These are phyloP conservation scores for Xylaria arbuscula DNA, from an alignment of 2,329 filamentous ascomycete genomes.

Conservation along the genomic window DNA sequence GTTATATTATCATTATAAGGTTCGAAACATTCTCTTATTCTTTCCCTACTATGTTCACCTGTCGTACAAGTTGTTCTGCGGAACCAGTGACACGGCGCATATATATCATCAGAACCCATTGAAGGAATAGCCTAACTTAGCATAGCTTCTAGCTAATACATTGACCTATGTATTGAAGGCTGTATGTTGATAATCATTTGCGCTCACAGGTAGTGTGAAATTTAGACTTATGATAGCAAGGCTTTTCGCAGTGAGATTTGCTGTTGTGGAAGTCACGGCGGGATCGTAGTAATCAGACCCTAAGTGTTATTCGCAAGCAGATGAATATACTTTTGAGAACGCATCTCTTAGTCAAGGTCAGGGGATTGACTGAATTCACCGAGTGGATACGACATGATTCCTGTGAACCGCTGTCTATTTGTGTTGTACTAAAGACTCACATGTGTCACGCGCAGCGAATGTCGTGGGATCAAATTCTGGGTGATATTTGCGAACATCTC, in stretches of 20 bases:
- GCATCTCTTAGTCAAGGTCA: neutral
- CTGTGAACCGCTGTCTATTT: too few relatives aligned
- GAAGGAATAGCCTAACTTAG: neutral
- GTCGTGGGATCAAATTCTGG: too few relatives aligned
- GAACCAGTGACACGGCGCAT: too few relatives aligned
- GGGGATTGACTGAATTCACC: too few relatives aligned
- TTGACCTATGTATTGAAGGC: neutral
- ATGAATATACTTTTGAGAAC: conserved; percentile 7
- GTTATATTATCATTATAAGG: too few relatives aligned
- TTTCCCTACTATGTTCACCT: too few relatives aligned
- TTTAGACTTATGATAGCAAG: neutral
- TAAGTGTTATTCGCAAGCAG: conserved; percentile 17
- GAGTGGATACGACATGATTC: too few relatives aligned
- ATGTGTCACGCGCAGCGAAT: too few relatives aligned
- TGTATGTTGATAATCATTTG: neutral
- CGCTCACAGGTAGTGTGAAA: neutral
- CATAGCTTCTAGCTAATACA: conserved; percentile 1
- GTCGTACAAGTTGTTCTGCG: too few relatives aligned
- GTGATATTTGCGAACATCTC: too few relatives aligned
- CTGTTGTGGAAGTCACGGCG: neutral
- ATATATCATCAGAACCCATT: neutral
- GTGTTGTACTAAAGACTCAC: too few relatives aligned
- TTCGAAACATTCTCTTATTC: too few relatives aligned
- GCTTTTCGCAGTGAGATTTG: conserved; percentile 1
- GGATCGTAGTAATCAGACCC: conserved; percentile 2